Evolutionary conservation across 306 rosid genomes (phyloP).

Genomic region (Astragalus glycyphyllos): DNA sequence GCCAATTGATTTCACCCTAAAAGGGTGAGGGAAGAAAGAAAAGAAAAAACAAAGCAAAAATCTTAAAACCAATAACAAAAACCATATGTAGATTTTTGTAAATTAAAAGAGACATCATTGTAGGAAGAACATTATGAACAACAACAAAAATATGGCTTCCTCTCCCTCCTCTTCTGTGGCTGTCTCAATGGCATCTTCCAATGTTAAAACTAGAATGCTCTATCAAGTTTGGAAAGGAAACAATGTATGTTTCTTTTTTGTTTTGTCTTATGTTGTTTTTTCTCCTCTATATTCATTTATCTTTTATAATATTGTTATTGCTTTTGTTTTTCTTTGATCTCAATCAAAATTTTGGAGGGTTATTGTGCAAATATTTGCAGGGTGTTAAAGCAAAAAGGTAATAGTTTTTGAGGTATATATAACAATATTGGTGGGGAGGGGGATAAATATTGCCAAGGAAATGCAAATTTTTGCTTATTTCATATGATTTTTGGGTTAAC

Average conservation of each 20-base stretch:
- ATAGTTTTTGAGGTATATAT: not conserved
- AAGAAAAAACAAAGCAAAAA: slow-evolving; percentile 19
- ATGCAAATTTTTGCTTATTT: slow-evolving; percentile 13
- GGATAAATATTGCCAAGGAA: not conserved
- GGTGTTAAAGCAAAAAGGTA: not conserved
- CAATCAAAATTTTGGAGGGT: slow-evolving; percentile 23
- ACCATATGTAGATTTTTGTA: slow-evolving; percentile 37
- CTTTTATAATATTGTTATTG: not conserved
- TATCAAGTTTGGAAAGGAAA: slow-evolving; percentile 83
- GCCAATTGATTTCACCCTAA: slow-evolving; percentile 43
- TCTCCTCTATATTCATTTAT: not conserved
- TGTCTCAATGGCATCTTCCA: slow-evolving; percentile 35
- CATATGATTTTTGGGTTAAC: not conserved
- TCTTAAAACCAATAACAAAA: not conserved
- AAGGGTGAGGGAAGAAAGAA: slow-evolving; percentile 36
- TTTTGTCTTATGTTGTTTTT: not conserved
- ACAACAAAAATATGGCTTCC: slow-evolving; percentile 37
- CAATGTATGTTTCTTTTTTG: slow-evolving; percentile 49
- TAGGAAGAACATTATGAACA: slow-evolving; percentile 29
- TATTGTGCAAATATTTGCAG: not conserved
- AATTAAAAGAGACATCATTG: slow-evolving; percentile 34
- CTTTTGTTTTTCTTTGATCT: not conserved
- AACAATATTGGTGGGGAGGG: not conserved
- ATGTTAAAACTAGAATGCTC: slow-evolving; percentile 47
- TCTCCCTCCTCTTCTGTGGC: slow-evolving; percentile 49